Percentiles rank a stretch among this genome's conserved stretches.
phyloP scores from a whole-genome alignment of 768 basidiomycete genomes.

The Termitomyces sp. region DNA sequence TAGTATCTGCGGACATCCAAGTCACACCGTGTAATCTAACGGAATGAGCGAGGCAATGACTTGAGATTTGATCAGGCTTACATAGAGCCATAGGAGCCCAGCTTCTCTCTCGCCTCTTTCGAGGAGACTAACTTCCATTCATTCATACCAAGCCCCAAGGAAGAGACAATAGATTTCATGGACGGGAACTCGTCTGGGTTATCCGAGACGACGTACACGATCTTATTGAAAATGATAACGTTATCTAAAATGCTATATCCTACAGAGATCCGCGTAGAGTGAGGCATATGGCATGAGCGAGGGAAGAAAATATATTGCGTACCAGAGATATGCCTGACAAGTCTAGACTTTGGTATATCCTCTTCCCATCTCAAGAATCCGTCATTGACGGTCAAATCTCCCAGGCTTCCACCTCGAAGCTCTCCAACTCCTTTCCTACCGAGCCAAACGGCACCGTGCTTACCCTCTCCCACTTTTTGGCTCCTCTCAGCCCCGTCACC shows the following conservation, averaged over 20 bases:
- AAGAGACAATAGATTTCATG: constrained; percentile 44
- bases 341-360: constrained; percentile 46
- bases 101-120: constrained; percentile 36
- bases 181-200: constrained; percentile 55
- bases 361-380: constrained; percentile 53
- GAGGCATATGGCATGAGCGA: neutral
- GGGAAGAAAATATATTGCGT: constrained; percentile 10
- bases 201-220: constrained; percentile 72
- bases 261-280: constrained; percentile 19
- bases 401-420: constrained; percentile 21
- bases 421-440: constrained; percentile 24
- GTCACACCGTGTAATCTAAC: constrained; percentile 61
- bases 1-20: constrained; percentile 55
- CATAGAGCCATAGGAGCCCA: constrained; percentile 54
- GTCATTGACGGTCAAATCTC: constrained; percentile 39
- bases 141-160: constrained; percentile 26
- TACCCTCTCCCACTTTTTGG: constrained; percentile 34
- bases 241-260: constrained; percentile 85
- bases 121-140: constrained; percentile 59
- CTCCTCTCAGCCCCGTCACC: constrained; percentile 47
- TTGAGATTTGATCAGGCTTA: constrained; percentile 20
- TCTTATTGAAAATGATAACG: constrained; percentile 66
- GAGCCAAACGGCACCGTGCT: constrained; percentile 40
- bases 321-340: constrained; percentile 68
- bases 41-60: neutral